A percentile compares a stretch with the other conserved stretches of the same genome.
phyloP scores from a whole-genome alignment of 2,329 filamentous ascomycete species.

The Sarocladium kiliense region DNA sequence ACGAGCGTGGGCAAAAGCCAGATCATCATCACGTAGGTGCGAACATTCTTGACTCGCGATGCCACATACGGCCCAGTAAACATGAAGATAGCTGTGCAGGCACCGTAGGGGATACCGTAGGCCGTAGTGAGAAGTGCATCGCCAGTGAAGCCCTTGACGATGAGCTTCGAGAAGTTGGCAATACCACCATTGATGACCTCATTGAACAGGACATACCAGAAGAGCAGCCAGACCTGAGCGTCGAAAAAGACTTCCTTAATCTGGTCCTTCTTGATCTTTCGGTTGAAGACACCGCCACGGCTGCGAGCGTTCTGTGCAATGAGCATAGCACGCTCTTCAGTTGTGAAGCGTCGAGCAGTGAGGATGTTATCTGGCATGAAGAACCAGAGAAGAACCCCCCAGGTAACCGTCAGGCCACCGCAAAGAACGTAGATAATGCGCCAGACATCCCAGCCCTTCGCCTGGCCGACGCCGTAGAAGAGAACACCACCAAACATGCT shows the following conservation, averaged over 20 bases:
- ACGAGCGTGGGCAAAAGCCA: slow-evolving; percentile 11
- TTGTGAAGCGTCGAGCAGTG: slow-evolving; percentile 9
- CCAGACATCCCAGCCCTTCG: slow-evolving; percentile 35
- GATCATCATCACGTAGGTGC: slow-evolving; percentile 11
- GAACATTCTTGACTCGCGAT: slow-evolving; percentile 13
- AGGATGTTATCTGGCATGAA: slow-evolving; percentile 34
- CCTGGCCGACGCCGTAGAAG: slow-evolving; percentile 46
- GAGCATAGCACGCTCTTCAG: slow-evolving; percentile 28
- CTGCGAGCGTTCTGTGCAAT: slow-evolving; percentile 54
- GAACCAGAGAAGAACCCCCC: slow-evolving; percentile 34
- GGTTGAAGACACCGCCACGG: slow-evolving; percentile 30
- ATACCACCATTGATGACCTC: slow-evolving; percentile 22
- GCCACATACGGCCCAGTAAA: slow-evolving; percentile 11
- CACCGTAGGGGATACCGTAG: slow-evolving; percentile 26
- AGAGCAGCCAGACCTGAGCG: slow-evolving; percentile 33
- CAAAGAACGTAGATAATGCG: slow-evolving; percentile 46
- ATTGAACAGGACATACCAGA: slow-evolving; percentile 23
- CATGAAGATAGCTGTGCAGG: slow-evolving; percentile 11
- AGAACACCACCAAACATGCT: slow-evolving; percentile 36
- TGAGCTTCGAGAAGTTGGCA: slow-evolving; percentile 21
- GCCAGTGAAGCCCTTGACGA: slow-evolving; percentile 25
- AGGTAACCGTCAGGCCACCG: slow-evolving; percentile 37
- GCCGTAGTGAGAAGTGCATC: slow-evolving; percentile 32
- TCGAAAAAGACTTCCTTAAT: slow-evolving; percentile 32
- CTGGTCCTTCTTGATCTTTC: slow-evolving; percentile 31